Conservation (phyloP, 345 rosid species). For the Clarkia xantiana region DNA sequence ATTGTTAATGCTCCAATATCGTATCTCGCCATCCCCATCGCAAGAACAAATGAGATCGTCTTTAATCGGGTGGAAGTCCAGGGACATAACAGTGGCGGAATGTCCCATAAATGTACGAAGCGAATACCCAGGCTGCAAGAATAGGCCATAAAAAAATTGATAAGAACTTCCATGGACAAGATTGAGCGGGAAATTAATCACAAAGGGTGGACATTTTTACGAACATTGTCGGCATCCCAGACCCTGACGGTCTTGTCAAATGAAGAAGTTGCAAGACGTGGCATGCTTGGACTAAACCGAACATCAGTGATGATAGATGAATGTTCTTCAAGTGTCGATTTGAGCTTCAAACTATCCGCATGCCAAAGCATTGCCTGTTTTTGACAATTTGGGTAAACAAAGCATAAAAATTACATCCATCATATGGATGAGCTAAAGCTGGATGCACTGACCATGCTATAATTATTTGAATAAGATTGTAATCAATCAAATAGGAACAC, state of each 20-base stretch:
- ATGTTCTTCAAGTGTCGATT: constrained; percentile 79
- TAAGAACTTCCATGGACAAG: too few species aligned
- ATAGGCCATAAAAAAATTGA: not conserved
- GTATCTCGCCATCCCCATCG: constrained; percentile 75
- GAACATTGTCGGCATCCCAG: constrained; percentile 96
- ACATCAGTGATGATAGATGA: constrained; percentile 65
- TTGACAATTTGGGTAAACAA: too few species aligned
- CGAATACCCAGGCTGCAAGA: constrained; percentile 71
- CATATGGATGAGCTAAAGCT: too few species aligned
- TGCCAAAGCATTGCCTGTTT: constrained; percentile 81
- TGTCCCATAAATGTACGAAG: constrained; percentile 79
- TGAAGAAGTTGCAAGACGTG: constrained; percentile 91
- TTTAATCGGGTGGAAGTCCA: constrained; percentile 86
- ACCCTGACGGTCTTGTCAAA: constrained; percentile 94
- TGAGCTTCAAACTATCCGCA: constrained; percentile 57
- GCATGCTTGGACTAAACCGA: constrained; percentile 83
- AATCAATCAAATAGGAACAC: too few species aligned
- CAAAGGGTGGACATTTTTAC: constrained; percentile 13
- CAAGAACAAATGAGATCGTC: constrained; percentile 94
- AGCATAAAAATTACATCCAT: too few species aligned
- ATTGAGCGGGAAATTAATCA: not conserved
- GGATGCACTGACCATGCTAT: too few species aligned
- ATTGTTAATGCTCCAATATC: constrained; percentile 82
- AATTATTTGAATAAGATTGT: too few species aligned
- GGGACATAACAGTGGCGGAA: constrained; percentile 52